Conservation (phyloP, 805 yeast species). For the Pichia membranifaciens region DNA sequence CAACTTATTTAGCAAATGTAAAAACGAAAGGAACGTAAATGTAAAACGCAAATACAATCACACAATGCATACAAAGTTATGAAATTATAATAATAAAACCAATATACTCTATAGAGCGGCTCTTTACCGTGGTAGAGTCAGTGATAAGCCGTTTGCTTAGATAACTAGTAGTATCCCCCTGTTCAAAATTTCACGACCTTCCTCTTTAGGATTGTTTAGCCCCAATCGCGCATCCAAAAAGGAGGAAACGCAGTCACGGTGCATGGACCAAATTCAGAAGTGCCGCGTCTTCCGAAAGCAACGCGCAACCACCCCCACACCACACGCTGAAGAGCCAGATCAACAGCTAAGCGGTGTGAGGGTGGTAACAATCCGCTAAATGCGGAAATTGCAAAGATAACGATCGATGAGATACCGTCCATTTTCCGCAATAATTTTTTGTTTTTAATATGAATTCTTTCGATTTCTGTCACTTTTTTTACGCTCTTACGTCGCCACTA, state of each 20-base stretch:
- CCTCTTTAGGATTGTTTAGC: slow-evolving; percentile 3
- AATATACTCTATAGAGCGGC: background rate
- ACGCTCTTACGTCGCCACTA: too few species aligned
- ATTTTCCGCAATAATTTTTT: background rate
- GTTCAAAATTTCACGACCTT: background rate
- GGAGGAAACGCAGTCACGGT: slow-evolving; percentile 1
- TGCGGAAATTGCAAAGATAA: slow-evolving; percentile 5
- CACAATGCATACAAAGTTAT: too few species aligned
- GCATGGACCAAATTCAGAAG: background rate
- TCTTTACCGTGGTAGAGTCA: background rate
- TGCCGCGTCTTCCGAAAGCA: background rate
- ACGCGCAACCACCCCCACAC: background rate
- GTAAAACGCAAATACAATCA: too few species aligned
- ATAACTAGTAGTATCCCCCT: background rate
- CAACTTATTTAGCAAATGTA: too few species aligned
- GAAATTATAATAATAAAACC: background rate
- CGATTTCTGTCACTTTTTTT: too few species aligned
- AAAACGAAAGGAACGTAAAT: too few species aligned
- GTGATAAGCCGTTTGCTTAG: slow-evolving; percentile 6
- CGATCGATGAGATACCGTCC: background rate
- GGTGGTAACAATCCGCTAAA: background rate
- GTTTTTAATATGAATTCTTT: background rate
- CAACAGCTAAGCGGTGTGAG: background rate
- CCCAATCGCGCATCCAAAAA: too few species aligned
- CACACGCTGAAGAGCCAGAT: background rate